Conservation (phyloP, 139 green algal species). For the Zygnema cylindricum region DNA sequence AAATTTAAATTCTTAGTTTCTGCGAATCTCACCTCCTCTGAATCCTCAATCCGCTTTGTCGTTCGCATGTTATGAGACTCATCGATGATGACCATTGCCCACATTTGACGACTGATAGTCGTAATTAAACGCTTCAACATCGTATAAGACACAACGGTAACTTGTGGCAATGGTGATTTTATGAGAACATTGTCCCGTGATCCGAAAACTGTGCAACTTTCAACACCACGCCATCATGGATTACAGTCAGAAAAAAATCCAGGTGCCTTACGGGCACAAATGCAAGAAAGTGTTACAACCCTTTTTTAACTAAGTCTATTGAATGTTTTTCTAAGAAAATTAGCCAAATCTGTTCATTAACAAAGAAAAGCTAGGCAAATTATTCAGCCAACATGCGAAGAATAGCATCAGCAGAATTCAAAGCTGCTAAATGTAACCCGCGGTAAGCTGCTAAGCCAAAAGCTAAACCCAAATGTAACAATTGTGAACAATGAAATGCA, state of each 20-base stretch:
- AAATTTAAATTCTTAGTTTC: too few relatives aligned
- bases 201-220: slow-evolving; percentile 46
- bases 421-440: too few relatives aligned
- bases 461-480: too few relatives aligned
- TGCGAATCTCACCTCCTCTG: slow-evolving; percentile 70
- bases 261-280: neutral
- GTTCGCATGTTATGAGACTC: slow-evolving; percentile 87
- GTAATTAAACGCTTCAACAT: slow-evolving; percentile 80
- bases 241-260: neutral
- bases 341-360: too few relatives aligned
- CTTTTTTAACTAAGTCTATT: too few relatives aligned
- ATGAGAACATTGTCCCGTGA: slow-evolving; percentile 67
- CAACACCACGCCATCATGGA: neutral
- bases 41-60: slow-evolving; percentile 42
- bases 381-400: too few relatives aligned
- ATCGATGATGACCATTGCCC: slow-evolving; percentile 81
- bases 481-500: too few relatives aligned
- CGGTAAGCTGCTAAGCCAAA: too few relatives aligned
- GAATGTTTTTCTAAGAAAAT: too few relatives aligned
- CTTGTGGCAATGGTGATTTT: slow-evolving; percentile 42
- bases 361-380: too few relatives aligned
- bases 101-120: slow-evolving; percentile 57
- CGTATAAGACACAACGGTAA: slow-evolving; percentile 85
- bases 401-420: too few relatives aligned
- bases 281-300: neutral